Evolutionary conservation across 1,284 basidiomycete species (phyloP).

Genomic region (Pascua guehoae): DNA sequence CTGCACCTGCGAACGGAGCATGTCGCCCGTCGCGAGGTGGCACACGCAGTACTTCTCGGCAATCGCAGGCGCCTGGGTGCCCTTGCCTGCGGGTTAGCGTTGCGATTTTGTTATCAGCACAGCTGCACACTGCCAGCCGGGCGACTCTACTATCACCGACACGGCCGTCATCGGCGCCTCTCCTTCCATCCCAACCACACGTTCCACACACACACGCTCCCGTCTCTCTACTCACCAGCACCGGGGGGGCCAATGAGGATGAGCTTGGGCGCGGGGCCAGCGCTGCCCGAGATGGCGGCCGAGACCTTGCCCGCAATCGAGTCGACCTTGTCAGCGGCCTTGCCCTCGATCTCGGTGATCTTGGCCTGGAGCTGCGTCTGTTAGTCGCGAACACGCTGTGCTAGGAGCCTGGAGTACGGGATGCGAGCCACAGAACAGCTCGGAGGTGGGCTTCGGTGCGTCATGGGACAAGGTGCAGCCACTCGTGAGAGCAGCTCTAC

Average conservation of each 20-base stretch:
- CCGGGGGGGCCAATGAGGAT: conserved; percentile 95
- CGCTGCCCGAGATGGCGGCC: conserved; percentile 36
- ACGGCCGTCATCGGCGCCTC: no score
- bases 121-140: neutral
- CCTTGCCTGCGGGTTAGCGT: conserved; percentile 67
- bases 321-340: conserved; percentile 24
- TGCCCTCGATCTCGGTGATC: conserved; percentile 41
- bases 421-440: neutral
- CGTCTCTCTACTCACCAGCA: conserved; percentile 64
- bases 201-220: neutral
- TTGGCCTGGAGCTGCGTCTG: conserved; percentile 43
- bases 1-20: conserved; percentile 90
- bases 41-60: conserved; percentile 91
- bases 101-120: neutral
- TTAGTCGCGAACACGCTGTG: neutral
- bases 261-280: conserved; percentile 64
- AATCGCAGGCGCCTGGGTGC: conserved; percentile 94
- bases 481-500: neutral
- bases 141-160: no score
- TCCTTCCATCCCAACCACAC: no score
- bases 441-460: neutral
- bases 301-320: conserved; percentile 15
- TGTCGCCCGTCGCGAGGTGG: conserved; percentile 97
- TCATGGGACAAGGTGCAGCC: neutral
- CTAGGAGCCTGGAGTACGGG: neutral